phyloP scores from a whole-genome alignment of 1,284 basidiomycete genomes.

The Entoloma clypeatum region DNA sequence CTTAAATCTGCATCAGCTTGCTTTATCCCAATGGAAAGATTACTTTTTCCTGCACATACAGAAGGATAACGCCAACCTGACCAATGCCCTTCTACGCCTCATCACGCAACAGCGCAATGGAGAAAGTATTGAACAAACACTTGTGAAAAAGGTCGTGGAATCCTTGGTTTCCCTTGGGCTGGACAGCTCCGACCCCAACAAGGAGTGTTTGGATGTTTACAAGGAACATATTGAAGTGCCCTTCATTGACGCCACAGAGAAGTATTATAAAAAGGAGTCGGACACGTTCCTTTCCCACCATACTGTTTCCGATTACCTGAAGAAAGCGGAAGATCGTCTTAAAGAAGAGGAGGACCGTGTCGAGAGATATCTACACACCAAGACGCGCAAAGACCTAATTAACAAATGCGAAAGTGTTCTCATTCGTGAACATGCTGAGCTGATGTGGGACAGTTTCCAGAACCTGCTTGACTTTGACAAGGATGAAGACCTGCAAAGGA shows the following conservation, averaged over 20 bases:
- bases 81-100: slow-evolving; percentile 82
- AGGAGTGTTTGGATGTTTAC: slow-evolving; percentile 93
- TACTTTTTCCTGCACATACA: slow-evolving; percentile 91
- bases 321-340: slow-evolving; percentile 90
- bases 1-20: slow-evolving; percentile 54
- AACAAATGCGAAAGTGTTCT: slow-evolving; percentile 91
- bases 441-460: slow-evolving; percentile 97
- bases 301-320: slow-evolving; percentile 94
- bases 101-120: slow-evolving; percentile 95
- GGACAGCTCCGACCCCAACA: slow-evolving; percentile 88
- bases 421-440: slow-evolving; percentile 82
- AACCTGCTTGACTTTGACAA: slow-evolving; percentile 89
- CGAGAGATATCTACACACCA: slow-evolving; percentile 89
- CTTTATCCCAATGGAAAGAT: slow-evolving; percentile 93
- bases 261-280: slow-evolving; percentile 91
- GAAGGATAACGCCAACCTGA: slow-evolving; percentile 76
- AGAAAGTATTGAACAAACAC: slow-evolving; percentile 87
- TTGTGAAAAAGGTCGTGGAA: slow-evolving; percentile 96
- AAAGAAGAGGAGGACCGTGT: slow-evolving; percentile 96
- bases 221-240: slow-evolving; percentile 86
- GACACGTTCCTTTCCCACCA: slow-evolving; percentile 88
- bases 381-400: slow-evolving; percentile 84
- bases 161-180: slow-evolving; percentile 96
- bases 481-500: slow-evolving; percentile 89
- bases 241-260: slow-evolving; percentile 87